Conservation (phyloP, 2,329 filamentous ascomycete genomes). For the Dendrostoma leiphaemia region DNA sequence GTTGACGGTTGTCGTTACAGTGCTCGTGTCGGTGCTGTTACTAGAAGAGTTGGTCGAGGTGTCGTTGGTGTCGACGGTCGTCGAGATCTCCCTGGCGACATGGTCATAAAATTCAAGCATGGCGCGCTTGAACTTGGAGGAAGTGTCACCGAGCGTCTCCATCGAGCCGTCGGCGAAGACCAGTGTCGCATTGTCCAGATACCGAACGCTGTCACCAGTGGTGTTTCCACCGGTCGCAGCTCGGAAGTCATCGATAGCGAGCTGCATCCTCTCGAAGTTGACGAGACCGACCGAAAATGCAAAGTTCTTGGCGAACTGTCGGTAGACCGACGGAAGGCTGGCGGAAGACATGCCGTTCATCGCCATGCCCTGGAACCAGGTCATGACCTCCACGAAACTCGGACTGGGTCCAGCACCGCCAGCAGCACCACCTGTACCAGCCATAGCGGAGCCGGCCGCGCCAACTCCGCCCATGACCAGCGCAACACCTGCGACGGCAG, state of each 20-base stretch:
- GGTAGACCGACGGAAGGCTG: slow-evolving; percentile 81
- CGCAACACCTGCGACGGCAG: slow-evolving; percentile 81
- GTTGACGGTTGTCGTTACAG: slow-evolving; percentile 54
- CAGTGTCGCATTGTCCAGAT: slow-evolving; percentile 73
- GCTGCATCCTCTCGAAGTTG: slow-evolving; percentile 78
- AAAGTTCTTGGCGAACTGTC: slow-evolving; percentile 89
- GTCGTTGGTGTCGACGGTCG: slow-evolving; percentile 39
- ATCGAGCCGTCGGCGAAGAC: slow-evolving; percentile 63
- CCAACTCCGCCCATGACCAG: slow-evolving; percentile 70
- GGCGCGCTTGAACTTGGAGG: slow-evolving; percentile 53
- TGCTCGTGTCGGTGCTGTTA: slow-evolving; percentile 19
- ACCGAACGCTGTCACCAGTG: slow-evolving; percentile 72
- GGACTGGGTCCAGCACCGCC: slow-evolving; percentile 68
- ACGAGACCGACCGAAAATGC: slow-evolving; percentile 85
- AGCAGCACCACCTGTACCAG: slow-evolving; percentile 49
- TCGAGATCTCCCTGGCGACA: slow-evolving; percentile 50
- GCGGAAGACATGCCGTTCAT: slow-evolving; percentile 97
- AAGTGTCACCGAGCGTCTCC: slow-evolving; percentile 33
- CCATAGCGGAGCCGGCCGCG: slow-evolving; percentile 61
- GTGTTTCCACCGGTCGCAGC: slow-evolving; percentile 80
- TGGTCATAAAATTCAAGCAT: slow-evolving; percentile 48
- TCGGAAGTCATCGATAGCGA: slow-evolving; percentile 81
- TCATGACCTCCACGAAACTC: slow-evolving; percentile 79
- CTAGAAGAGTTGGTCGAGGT: slow-evolving; percentile 18
- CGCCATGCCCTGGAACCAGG: slow-evolving; percentile 91